Evolutionary conservation across 73 alveolate genomes (phyloP).

Genomic region (Strombidium stylifer): DNA sequence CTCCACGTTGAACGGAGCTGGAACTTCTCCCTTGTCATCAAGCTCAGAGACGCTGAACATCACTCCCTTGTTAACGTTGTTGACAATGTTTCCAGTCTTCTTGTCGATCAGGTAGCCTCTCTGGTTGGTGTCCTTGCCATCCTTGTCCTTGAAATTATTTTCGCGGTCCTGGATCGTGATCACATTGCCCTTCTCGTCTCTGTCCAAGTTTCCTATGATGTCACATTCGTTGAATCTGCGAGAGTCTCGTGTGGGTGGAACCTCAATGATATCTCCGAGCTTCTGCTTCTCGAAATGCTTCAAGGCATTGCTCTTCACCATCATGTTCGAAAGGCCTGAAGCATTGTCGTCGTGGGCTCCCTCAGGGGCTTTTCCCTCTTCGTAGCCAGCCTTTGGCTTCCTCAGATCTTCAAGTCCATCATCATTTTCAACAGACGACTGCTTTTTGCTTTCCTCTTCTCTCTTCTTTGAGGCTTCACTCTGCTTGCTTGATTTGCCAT

Average conservation of each 20-base stretch:
- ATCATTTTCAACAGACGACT: too few species aligned
- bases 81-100: constrained; percentile 40
- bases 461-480: too few species aligned
- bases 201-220: constrained; percentile 43
- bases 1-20: constrained; percentile 50
- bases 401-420: not conserved
- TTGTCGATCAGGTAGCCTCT: constrained; percentile 41
- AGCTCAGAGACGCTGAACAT: constrained; percentile 42
- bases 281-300: not conserved
- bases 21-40: constrained; percentile 50
- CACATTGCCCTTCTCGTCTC: constrained; percentile 52
- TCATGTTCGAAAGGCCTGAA: constrained; percentile 13
- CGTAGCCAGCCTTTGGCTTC: not conserved
- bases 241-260: constrained; percentile 18
- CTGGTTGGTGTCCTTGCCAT: constrained; percentile 49
- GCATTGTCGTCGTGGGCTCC: not conserved
- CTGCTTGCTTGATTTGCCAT: not conserved
- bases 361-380: not conserved
- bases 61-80: constrained; percentile 7
- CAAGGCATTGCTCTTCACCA: not conserved
- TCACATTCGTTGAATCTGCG: constrained; percentile 35
- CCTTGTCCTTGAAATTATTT: constrained; percentile 40
- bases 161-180: constrained; percentile 15
- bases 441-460: too few species aligned
- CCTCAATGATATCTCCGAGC: not conserved